phyloP scores from a whole-genome alignment of 352 stramenopile genomes.

The Globisporangium nodosum region DNA sequence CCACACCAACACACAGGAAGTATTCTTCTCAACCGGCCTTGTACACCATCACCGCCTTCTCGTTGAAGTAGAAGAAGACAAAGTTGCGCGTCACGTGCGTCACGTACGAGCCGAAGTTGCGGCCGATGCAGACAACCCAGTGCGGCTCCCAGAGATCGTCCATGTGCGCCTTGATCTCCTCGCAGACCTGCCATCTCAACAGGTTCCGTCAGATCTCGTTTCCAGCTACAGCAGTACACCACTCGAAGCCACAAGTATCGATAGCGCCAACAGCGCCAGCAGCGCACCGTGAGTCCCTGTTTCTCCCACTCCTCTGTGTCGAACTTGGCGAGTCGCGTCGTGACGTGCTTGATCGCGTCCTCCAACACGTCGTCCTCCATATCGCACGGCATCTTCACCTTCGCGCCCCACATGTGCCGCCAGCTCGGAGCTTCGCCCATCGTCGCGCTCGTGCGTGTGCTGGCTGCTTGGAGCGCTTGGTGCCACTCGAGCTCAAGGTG shows the following conservation, averaged over 20 bases:
- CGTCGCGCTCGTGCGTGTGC: background rate
- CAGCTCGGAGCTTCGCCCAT: conserved; percentile 79
- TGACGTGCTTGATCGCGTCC: conserved; percentile 78
- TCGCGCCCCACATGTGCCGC: conserved; percentile 86
- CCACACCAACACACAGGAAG: no score
- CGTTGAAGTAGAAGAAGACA: conserved; percentile 90
- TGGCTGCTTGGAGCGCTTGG: no score
- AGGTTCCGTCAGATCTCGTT: background rate
- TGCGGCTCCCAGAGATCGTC: conserved; percentile 74
- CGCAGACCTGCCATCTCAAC: conserved; percentile 41
- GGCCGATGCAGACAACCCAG: conserved; percentile 86
- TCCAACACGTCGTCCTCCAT: conserved; percentile 88
- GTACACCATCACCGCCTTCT: conserved; percentile 84
- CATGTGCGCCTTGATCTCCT: conserved; percentile 77
- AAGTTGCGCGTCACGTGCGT: conserved; percentile 92
- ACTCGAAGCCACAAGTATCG: background rate
- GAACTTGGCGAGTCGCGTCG: conserved; percentile 44
- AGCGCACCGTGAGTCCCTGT: conserved; percentile 51
- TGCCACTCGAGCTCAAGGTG: background rate
- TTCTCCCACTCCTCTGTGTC: conserved; percentile 87
- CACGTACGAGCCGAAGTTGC: conserved; percentile 92
- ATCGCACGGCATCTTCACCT: conserved; percentile 85
- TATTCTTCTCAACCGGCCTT: conserved; percentile 58
- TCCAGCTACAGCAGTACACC: no score
- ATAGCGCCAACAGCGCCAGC: background rate